phyloP scores from a whole-genome alignment of 2,329 filamentous ascomycete species.

The Bipolaris bicolor region DNA sequence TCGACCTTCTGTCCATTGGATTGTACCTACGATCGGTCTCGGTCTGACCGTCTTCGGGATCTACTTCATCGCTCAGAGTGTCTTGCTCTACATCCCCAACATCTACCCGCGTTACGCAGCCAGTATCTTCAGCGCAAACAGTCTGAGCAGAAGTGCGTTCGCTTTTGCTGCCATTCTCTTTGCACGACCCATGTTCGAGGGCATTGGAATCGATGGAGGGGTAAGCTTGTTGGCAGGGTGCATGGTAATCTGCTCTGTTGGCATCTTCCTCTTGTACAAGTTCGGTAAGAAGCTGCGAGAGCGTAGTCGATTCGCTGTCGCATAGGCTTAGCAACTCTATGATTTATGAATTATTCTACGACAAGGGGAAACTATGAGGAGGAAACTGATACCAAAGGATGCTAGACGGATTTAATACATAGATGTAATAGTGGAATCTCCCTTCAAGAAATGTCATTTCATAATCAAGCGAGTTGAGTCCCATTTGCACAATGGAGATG shows the following conservation, averaged over 20 bases:
- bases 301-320: constrained; percentile 63
- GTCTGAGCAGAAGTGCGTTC: constrained; percentile 61
- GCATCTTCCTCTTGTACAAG: constrained; percentile 64
- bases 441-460: not conserved
- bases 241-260: constrained; percentile 52
- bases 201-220: constrained; percentile 64
- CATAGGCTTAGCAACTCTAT: constrained; percentile 1
- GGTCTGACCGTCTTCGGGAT: constrained; percentile 53
- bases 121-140: constrained; percentile 66
- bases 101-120: constrained; percentile 58
- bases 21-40: constrained; percentile 61
- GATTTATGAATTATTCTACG: not conserved
- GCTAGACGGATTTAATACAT: too few relatives aligned
- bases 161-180: constrained; percentile 66
- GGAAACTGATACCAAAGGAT: too few relatives aligned
- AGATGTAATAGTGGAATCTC: too few relatives aligned
- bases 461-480: not conserved
- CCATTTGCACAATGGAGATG: not conserved
- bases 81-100: constrained; percentile 69
- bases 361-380: too few relatives aligned
- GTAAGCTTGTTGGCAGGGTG: constrained; percentile 62
- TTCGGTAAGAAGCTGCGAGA: constrained; percentile 62
- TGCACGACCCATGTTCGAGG: constrained; percentile 62
- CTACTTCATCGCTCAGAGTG: constrained; percentile 51
- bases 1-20: constrained; percentile 64